A percentile compares a stretch with the other conserved stretches of the same genome.
phyloP scores from a whole-genome alignment of 1,139 yeast species.

The Yamadazyma dushanensis region DNA sequence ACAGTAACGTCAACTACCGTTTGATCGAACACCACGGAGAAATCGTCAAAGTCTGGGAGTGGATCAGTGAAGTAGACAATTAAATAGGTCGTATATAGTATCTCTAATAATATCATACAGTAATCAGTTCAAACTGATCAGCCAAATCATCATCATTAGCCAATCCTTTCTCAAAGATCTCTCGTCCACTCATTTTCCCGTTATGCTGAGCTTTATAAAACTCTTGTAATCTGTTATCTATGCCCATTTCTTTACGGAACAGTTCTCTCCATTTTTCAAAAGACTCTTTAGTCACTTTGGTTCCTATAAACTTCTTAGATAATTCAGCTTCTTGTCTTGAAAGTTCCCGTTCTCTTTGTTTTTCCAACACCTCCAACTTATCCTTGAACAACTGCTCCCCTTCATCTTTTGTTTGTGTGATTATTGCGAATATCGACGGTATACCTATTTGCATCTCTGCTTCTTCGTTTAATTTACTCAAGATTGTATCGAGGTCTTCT shows the following conservation, averaged over 20 bases:
- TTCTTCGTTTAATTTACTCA: constrained; percentile 49
- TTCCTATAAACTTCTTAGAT: constrained; percentile 79
- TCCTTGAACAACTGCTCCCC: constrained; percentile 66
- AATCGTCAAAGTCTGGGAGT: constrained; percentile 86
- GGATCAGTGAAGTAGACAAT: constrained; percentile 54
- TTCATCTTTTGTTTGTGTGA: constrained; percentile 74
- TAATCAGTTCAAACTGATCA: constrained; percentile 13
- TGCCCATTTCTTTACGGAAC: constrained; percentile 61
- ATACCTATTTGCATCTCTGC: constrained; percentile 82
- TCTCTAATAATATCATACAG: constrained; percentile 6
- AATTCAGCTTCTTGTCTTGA: constrained; percentile 60
- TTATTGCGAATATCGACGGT: constrained; percentile 81
- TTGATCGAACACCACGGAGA: constrained; percentile 81
- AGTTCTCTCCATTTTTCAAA: constrained; percentile 67
- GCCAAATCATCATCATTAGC: constrained; percentile 49
- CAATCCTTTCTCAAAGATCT: constrained; percentile 86
- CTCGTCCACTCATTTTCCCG: constrained; percentile 82
- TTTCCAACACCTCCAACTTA: constrained; percentile 57
- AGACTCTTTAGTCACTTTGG: constrained; percentile 74
- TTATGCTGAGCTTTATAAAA: constrained; percentile 60
- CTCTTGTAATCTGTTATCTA: constrained; percentile 49
- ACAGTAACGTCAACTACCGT: constrained; percentile 59
- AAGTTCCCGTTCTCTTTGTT: constrained; percentile 56
- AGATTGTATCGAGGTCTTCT: constrained; percentile 44
- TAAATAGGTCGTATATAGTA: too few relatives aligned